These are phyloP conservation scores for Phytophthora tentaculata DNA, from an alignment of 352 stramenopile species.

Conservation along the genomic window DNA sequence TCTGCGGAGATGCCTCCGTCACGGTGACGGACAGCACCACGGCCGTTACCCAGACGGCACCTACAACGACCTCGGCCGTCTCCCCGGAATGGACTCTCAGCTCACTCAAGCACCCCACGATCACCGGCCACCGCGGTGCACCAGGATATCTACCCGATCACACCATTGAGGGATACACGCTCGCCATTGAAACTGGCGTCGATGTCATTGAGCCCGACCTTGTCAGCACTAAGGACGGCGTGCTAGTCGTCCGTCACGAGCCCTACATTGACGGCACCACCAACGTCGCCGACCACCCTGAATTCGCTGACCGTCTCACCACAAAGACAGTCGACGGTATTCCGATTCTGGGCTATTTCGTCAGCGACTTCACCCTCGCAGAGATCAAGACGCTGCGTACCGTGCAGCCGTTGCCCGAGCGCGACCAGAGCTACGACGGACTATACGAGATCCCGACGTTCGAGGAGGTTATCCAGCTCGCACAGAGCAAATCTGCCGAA, in stretches of 20 bases:
- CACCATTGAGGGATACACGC: slow-evolving; percentile 87
- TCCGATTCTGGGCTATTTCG: slow-evolving; percentile 79
- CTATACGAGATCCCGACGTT: slow-evolving; percentile 91
- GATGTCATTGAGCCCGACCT: slow-evolving; percentile 94
- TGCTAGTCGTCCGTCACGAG: slow-evolving; percentile 88
- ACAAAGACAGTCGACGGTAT: slow-evolving; percentile 67
- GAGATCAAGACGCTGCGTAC: slow-evolving; percentile 90
- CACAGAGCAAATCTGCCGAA: slow-evolving; percentile 67
- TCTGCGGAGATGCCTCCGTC: slow-evolving; percentile 39
- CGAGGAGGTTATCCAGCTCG: slow-evolving; percentile 86
- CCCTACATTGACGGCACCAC: slow-evolving; percentile 91
- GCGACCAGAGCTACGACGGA: slow-evolving; percentile 83
- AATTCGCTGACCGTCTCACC: slow-evolving; percentile 73
- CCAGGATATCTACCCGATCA: slow-evolving; percentile 92
- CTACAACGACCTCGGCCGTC: slow-evolving; percentile 25
- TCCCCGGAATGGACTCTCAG: slow-evolving; percentile 23
- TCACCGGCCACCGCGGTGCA: slow-evolving; percentile 87
- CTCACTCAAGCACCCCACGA: slow-evolving; percentile 57
- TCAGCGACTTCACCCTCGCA: slow-evolving; percentile 91
- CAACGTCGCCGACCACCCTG: slow-evolving; percentile 76
- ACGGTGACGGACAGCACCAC: slow-evolving; percentile 24
- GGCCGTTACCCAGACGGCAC: slow-evolving; percentile 14
- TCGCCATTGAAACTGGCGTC: slow-evolving; percentile 90
- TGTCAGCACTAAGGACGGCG: slow-evolving; percentile 83
- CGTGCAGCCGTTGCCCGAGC: slow-evolving; percentile 78